Percentiles rank a stretch among this genome's conserved stretches.
phyloP scores from a whole-genome alignment of 2,329 filamentous ascomycete genomes.

The Fusarium sp. region DNA sequence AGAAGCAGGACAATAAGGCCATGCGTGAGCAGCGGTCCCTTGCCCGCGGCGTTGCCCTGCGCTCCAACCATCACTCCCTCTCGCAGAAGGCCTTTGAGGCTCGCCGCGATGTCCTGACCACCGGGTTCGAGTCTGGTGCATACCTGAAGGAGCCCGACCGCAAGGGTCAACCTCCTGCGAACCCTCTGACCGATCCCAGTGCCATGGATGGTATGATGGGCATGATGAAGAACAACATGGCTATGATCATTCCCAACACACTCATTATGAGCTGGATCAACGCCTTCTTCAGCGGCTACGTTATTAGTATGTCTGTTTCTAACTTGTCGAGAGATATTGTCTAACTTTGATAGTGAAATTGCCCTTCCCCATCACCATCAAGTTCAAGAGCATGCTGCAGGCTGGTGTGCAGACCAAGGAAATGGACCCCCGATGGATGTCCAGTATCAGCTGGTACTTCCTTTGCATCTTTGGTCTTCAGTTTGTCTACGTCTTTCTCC shows the following conservation, averaged over 20 bases:
- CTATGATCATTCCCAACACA: slow-evolving; percentile 99
- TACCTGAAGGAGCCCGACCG: slow-evolving; percentile 91
- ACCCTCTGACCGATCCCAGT: slow-evolving; percentile 93
- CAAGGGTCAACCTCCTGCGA: slow-evolving; percentile 87
- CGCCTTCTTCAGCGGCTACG: slow-evolving; percentile 97
- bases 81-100: slow-evolving; percentile 80
- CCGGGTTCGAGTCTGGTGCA: slow-evolving; percentile 84
- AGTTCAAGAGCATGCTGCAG: slow-evolving; percentile 99
- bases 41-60: slow-evolving; percentile 84
- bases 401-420: slow-evolving; percentile 95
- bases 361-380: slow-evolving; percentile 95
- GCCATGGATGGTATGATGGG: slow-evolving; percentile 99
- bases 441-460: slow-evolving; percentile 98
- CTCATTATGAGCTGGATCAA: slow-evolving; percentile 99
- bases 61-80: slow-evolving; percentile 83
- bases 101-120: slow-evolving; percentile 83
- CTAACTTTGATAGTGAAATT: slow-evolving; percentile 77
- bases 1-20: slow-evolving; percentile 78
- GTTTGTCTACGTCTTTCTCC: slow-evolving; percentile 95
- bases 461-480: slow-evolving; percentile 96
- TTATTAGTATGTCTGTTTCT: slow-evolving; percentile 77
- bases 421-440: slow-evolving; percentile 98
- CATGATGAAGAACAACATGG: slow-evolving; percentile 99
- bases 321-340: not conserved
- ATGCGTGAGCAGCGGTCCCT: slow-evolving; percentile 90